Conservation (phyloP, 495 filamentous ascomycete species). For the Chaetomium cochliodes region DNA sequence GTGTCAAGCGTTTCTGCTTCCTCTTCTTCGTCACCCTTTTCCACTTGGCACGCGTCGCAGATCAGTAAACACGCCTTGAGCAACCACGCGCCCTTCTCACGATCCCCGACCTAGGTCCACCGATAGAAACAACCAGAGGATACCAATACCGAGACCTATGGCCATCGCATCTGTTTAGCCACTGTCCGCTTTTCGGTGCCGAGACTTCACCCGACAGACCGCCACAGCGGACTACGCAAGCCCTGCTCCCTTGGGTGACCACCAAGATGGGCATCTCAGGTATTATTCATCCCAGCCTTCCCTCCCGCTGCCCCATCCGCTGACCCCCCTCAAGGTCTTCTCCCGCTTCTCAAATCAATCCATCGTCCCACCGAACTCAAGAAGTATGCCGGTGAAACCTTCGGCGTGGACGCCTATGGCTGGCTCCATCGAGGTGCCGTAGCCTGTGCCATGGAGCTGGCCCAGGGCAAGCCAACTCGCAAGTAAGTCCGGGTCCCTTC, state of each 20-base stretch:
- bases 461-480: slow-evolving; percentile 78
- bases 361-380: slow-evolving; percentile 84
- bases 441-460: slow-evolving; percentile 87
- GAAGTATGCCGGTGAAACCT: slow-evolving; percentile 81
- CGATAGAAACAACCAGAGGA: not conserved
- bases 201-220: not conserved
- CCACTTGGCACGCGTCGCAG: slow-evolving; percentile 11
- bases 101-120: not conserved
- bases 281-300: slow-evolving; percentile 30
- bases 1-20: slow-evolving; percentile 10
- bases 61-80: slow-evolving; percentile 5
- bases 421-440: slow-evolving; percentile 96
- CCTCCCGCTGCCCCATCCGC: slow-evolving; percentile 12
- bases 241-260: slow-evolving; percentile 23
- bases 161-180: slow-evolving; percentile 17
- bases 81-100: slow-evolving; percentile 14
- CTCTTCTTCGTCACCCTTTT: slow-evolving; percentile 6
- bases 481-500: slow-evolving; percentile 58
- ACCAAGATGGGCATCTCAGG: slow-evolving; percentile 70
- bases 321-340: slow-evolving; percentile 59
- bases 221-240: not conserved
- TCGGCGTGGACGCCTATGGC: slow-evolving; percentile 94
- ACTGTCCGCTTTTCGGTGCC: not conserved
- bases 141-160: slow-evolving; percentile 11
- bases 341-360: slow-evolving; percentile 92